Base-by-base conservation (phyloP, 2,329 filamentous ascomycete species). In the Fusarium sp. region DNA sequence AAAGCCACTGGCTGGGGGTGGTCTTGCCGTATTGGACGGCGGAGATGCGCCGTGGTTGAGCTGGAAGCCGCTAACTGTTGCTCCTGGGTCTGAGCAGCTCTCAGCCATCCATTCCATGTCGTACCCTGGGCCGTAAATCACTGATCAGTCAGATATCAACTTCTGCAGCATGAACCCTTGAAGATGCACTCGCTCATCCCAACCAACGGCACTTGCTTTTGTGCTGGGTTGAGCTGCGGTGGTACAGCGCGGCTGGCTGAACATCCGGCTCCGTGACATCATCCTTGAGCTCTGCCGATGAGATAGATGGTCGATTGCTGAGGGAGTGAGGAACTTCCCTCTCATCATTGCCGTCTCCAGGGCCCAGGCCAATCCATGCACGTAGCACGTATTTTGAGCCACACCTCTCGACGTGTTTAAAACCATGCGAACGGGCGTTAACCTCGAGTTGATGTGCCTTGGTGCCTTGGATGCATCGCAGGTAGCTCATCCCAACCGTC, bases 1-100 rank as follows among this genome's bases (percentile, higher is more conserved):
- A 56, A 54, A 65, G 53, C 46, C 64, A 50, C 50, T 62, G 46
- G 33, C 16, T 16, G 42, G 57, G 68, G 61, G 68, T 51, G 61
- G 23, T 27, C 23, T 20, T 57, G 25, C 49, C 57, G 44, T 58
- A 57, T 31, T 57, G 53, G 46, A 65, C 25, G 57, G 34, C 50
- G 14, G 53, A 46, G 36, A 56, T 31, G 38, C 53, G 61, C 50
- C 40, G 23, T 55, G 38, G 40, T 40, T 36, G 23, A 44, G 31
- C 55, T 38, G 27, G 49, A 36, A 44, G 46, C 54, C 46, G 54
- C 34, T 42, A 56, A 29, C 36, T 40, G 31, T 3, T n/a, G 20
- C 27, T 59, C 31, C 57, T 51, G 57, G 33, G 31, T 23, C 44
- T 59, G 42, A 51, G 42, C 29, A 59, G 31, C 44, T 29, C 42